These are phyloP conservation scores for Trichosporon coremiiforme DNA, from an alignment of 1,284 basidiomycete species.

Conservation along the genomic window DNA sequence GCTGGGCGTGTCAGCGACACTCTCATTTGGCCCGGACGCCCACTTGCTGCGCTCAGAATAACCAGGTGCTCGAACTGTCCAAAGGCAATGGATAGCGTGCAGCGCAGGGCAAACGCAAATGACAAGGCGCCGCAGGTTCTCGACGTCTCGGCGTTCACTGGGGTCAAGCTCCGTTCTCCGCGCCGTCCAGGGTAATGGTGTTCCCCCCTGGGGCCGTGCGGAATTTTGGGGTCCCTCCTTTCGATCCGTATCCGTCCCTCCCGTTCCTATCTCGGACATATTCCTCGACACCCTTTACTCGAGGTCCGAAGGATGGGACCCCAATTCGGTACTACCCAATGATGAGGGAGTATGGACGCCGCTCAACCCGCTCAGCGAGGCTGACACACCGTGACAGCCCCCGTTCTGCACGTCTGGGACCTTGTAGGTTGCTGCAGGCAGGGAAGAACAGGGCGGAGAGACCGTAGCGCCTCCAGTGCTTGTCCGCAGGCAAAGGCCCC, in stretches of 20 bases:
- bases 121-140: not conserved
- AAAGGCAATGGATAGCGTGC: not conserved
- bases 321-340: not conserved
- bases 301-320: not conserved
- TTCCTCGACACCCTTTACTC: not conserved
- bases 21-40: no score
- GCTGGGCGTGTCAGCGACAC: no score
- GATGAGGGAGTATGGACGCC: not conserved
- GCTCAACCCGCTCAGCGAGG: not conserved
- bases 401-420: not conserved
- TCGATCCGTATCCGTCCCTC: not conserved
- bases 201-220: not conserved
- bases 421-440: not conserved
- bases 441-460: not conserved
- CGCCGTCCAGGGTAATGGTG: not conserved
- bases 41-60: no score
- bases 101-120: not conserved
- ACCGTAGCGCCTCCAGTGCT: constrained; percentile 1
- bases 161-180: not conserved
- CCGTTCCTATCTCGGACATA: constrained; percentile 1
- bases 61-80: no score
- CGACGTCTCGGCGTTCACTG: not conserved
- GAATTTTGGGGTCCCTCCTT: constrained; percentile 12
- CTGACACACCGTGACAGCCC: constrained; percentile 9
- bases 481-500: not conserved